Percentiles rank a stretch among this genome's conserved stretches.
Evolutionary conservation across 306 rosid species (phyloP).

Genomic region (Aeschynomene evenia): DNA sequence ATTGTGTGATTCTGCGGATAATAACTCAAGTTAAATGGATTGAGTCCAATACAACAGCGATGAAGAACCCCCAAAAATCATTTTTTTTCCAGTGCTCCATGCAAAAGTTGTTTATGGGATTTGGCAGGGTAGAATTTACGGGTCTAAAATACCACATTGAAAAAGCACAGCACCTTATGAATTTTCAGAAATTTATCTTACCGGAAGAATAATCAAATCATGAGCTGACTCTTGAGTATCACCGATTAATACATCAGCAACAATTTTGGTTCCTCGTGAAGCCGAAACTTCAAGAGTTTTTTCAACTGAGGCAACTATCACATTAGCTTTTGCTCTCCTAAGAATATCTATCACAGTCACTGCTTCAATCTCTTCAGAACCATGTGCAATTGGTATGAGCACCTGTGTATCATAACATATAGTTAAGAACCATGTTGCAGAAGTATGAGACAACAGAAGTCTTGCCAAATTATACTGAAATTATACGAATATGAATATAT

Average conservation of each 20-base stretch:
- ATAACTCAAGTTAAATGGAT: constrained; percentile 1
- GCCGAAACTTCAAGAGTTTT: constrained; percentile 57
- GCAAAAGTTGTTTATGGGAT: background rate
- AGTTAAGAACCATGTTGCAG: constrained; percentile 24
- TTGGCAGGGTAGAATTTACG: background rate
- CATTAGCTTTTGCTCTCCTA: constrained; percentile 85
- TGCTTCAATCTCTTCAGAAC: constrained; percentile 85
- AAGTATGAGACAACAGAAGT: constrained; percentile 14
- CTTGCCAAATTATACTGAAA: constrained; percentile 4
- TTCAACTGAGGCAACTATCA: constrained; percentile 83
- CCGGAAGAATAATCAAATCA: constrained; percentile 91
- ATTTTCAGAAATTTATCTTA: constrained; percentile 39
- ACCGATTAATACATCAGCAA: constrained; percentile 70
- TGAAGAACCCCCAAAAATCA: background rate
- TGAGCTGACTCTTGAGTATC: constrained; percentile 67
- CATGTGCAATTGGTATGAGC: constrained; percentile 86
- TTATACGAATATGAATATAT: no score
- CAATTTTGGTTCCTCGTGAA: constrained; percentile 70
- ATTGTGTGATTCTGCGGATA: constrained; percentile 4
- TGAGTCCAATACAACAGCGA: background rate
- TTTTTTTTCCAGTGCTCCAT: background rate
- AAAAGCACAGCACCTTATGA: constrained; percentile 15
- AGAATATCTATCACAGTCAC: constrained; percentile 82
- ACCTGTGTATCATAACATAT: constrained; percentile 48
- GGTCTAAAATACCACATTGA: background rate